Evolutionary conservation across 2,329 filamentous ascomycete genomes (phyloP), one percentile per base, ranked within the genome.

Genomic region (Escovopsis sp.): DNA sequence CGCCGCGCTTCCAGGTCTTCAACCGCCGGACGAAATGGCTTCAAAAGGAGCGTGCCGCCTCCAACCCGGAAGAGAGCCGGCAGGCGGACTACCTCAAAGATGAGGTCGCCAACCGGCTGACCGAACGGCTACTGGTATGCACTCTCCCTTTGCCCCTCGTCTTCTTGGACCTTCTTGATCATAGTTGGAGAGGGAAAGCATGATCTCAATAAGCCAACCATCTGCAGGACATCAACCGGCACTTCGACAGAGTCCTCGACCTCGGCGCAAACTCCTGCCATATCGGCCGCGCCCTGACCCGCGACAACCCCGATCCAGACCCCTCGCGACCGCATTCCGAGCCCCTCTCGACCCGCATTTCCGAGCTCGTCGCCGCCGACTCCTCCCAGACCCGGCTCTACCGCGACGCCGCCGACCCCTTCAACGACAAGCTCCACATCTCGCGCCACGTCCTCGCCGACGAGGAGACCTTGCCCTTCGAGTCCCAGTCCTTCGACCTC

Each of bases 241-340:
- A 76, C 38, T 94, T 93, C 48, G 73, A 80, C 31, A 70, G 74
- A 44, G 85, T 86, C 17, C 79, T 98, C 41, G 90, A 98, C 56
- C 76, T 94, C 23, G 90, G 90, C 42, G 88, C 90, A 42, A 94
- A 96, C 55, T 84, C 88, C 41, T 94, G 88, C 68, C 93, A 94
- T 57, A 76, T 98, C 41, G 87, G 87, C 15, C 76, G 79, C 42
- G 81, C 83, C 38, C 70, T 96, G 31, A 79, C 79, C 46, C 65
- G 76, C 43, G 67, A 75, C 38, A 75, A 84, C 51, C 73, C 75
- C 1, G 76, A 82, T 49, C 68, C 66, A 7, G 66, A 70, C 45
- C 62, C 67, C 6, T 50, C 57, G n/a, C 63, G 60, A 34, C 70
- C 76, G 28, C 58, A 51, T n/a, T 68, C 70, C 17, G 69, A 73